These are phyloP conservation scores for Rhododendron griersonianum DNA, from an alignment of 148 eudicot genomes.

Conservation along the genomic window DNA sequence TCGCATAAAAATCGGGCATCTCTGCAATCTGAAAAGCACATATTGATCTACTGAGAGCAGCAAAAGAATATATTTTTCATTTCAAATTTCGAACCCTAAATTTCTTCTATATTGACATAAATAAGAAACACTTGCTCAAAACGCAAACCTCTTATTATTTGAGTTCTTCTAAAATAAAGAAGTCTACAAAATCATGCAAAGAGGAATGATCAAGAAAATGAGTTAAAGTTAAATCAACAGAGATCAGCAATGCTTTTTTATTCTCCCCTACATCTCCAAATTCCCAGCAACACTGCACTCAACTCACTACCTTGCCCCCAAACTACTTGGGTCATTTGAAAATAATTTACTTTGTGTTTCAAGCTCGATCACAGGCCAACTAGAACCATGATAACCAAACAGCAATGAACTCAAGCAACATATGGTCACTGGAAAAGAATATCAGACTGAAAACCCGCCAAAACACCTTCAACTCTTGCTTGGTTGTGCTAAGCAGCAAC, in stretches of 20 bases:
- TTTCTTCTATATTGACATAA: background rate
- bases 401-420: background rate
- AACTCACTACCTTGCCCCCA: background rate
- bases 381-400: background rate
- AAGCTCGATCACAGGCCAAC: background rate
- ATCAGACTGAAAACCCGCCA: background rate
- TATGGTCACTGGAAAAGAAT: background rate
- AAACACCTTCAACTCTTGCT: no score
- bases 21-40: constrained; percentile 80
- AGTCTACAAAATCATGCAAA: no score
- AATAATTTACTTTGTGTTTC: background rate
- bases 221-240: no score
- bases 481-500: background rate
- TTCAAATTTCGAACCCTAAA: no score
- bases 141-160: no score
- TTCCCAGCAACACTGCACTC: background rate
- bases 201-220: no score
- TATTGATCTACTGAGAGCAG: background rate
- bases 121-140: background rate
- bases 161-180: no score
- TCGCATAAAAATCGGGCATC: constrained; percentile 91
- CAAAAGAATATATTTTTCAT: background rate
- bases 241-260: background rate
- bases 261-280: background rate
- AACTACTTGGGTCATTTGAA: background rate